Conservation (phyloP, 352 stramenopile genomes). For the Lagenidium giganteum region DNA sequence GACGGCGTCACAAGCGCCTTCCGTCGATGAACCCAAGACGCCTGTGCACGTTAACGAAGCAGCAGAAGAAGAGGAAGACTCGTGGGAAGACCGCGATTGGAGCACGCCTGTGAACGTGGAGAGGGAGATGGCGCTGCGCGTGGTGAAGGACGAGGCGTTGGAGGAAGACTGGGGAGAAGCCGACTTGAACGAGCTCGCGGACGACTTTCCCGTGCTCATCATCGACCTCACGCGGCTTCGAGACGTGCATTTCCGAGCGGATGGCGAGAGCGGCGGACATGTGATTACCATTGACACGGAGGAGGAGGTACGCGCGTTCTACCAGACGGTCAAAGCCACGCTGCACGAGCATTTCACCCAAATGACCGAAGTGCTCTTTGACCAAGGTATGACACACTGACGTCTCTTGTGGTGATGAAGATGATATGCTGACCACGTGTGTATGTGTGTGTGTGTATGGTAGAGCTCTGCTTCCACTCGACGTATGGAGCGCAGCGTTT, state of each 20-base stretch:
- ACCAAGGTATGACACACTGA: conserved; percentile 19
- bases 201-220: conserved; percentile 35
- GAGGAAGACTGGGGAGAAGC: conserved; percentile 17
- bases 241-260: conserved; percentile 23
- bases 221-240: conserved; percentile 28
- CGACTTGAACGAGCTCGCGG: conserved; percentile 17
- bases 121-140: conserved; percentile 2
- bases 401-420: not conserved
- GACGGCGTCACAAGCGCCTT: not conserved
- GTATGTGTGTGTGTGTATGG: not conserved
- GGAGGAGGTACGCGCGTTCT: conserved; percentile 17
- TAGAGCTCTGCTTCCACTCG: conserved; percentile 23
- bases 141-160: not conserved
- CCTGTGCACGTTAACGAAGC: conserved; percentile 1
- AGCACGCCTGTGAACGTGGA: not conserved
- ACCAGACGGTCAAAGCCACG: conserved; percentile 21
- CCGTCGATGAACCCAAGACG: not conserved
- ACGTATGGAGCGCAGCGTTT: conserved; percentile 24
- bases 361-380: conserved; percentile 32
- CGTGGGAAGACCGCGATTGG: conserved; percentile 16
- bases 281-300: conserved; percentile 18
- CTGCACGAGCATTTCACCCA: conserved; percentile 27
- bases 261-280: not conserved
- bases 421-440: not conserved
- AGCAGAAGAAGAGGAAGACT: conserved; percentile 6